Evolutionary conservation across 768 basidiomycete species (phyloP), one percentile per base, ranked within the genome.

Genomic region (Leccinum aurantiacum): DNA sequence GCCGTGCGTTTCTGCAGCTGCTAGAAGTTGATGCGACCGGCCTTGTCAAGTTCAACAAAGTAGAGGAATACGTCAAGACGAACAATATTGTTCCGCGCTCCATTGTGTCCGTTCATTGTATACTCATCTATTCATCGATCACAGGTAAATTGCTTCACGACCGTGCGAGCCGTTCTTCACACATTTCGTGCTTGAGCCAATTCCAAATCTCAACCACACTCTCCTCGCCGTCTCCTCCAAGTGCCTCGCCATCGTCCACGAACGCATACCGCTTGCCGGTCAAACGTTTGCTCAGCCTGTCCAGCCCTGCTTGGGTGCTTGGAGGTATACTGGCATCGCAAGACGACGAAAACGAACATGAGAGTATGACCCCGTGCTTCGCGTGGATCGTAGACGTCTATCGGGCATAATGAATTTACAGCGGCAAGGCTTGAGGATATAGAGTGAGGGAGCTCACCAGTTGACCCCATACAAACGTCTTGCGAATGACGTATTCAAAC

Each of bases 21-120:
- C 81, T 99, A 57, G 96, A 98, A 76, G 82, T 96, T 29, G 96
- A 98, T 74, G 79, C 82, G 55, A 94, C 91, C 1, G 96, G 96
- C 1, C 76, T 98, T 33, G 74, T 98, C 64, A 98, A 99, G 79
- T 82, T 98, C 52, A 99, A 99, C 74, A 74, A 91, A 44, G 91
- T 98, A 17, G 88, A 97, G 63, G 87, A 84, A 73, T 95, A 98
- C 74, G 81, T 96, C 62, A 84, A 84, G 46, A 80, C 83, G 60
- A 85, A 98, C 75, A 76, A 84, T 33, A 33, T 13, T 47, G 95
- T 98, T 1, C 95, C 95, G 3, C 84, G 86, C 81, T 98, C 9
- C 29, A 10, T 3, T 3, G 29, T 31, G 29, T 31, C 29, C 33
- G 33, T 33, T 33, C 4, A 33, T 13, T 33, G 33, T 33, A 13